phyloP scores from a whole-genome alignment of 2,329 filamentous ascomycete species.

The Sporothrix sp. region DNA sequence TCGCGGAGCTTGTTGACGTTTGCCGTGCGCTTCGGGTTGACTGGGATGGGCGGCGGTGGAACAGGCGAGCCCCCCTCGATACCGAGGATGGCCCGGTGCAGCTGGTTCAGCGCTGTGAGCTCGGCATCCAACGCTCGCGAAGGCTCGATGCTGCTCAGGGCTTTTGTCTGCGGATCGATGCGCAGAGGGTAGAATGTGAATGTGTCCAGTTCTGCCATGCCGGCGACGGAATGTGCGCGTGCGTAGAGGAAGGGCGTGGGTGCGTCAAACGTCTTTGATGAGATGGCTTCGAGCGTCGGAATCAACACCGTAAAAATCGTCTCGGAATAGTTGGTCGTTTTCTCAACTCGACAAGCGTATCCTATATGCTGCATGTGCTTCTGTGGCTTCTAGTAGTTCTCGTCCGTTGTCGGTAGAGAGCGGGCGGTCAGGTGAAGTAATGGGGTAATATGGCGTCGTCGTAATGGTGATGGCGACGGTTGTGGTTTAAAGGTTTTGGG shows the following conservation, averaged over 20 bases:
- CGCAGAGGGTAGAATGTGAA: slow-evolving; percentile 76
- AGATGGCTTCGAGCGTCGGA: no score
- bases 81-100: slow-evolving; percentile 64
- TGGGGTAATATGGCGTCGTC: no score
- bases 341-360: no score
- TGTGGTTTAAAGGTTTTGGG: no score
- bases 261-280: neutral
- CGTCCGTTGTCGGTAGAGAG: no score
- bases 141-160: slow-evolving; percentile 45
- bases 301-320: no score
- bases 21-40: slow-evolving; percentile 85
- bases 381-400: no score
- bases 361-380: no score
- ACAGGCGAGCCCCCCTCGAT: slow-evolving; percentile 54
- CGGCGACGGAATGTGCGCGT: slow-evolving; percentile 8
- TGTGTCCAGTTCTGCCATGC: slow-evolving; percentile 53
- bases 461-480: no score
- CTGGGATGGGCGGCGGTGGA: slow-evolving; percentile 77
- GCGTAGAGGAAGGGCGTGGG: neutral
- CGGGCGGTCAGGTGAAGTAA: no score
- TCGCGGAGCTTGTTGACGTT: slow-evolving; percentile 88
- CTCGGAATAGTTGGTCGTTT: no score
- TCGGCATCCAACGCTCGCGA: slow-evolving; percentile 49
- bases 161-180: slow-evolving; percentile 74
- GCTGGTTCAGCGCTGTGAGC: slow-evolving; percentile 63